A percentile compares a stretch with the other conserved stretches of the same genome.
Conservation (phyloP, 1,284 basidiomycete species). For the Athelia psychrophila region DNA sequence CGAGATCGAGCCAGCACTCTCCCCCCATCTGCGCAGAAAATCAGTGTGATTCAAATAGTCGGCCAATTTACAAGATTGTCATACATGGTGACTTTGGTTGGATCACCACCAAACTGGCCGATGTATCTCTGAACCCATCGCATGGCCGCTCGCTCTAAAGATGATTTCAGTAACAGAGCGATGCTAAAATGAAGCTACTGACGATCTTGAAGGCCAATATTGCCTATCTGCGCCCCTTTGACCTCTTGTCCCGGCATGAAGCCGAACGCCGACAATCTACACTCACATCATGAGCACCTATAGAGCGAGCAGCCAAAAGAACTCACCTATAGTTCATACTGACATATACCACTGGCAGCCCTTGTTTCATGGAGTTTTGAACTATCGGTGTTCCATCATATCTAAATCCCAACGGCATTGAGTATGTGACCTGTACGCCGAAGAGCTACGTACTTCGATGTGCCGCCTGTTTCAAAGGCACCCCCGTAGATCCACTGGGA, state of each 20-base stretch:
- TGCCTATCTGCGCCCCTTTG: conserved; percentile 42
- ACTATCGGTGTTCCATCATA: conserved; percentile 46
- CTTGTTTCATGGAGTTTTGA: conserved; percentile 40
- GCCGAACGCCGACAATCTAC: conserved; percentile 26
- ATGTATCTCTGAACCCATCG: conserved; percentile 71
- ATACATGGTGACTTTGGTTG: conserved; percentile 53
- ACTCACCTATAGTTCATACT: conserved; percentile 41
- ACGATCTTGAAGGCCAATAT: conserved; percentile 47
- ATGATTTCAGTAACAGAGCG: neutral
- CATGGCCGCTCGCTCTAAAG: conserved; percentile 49
- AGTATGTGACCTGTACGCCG: neutral
- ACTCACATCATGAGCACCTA: neutral
- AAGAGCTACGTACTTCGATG: conserved; percentile 27
- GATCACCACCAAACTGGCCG: conserved; percentile 59
- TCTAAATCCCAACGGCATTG: conserved; percentile 22
- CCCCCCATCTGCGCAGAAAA: conserved; percentile 41
- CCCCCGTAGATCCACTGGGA: conserved; percentile 55
- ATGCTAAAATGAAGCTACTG: conserved; percentile 10
- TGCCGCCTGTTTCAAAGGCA: conserved; percentile 40
- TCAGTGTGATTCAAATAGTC: neutral
- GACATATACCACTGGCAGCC: conserved; percentile 47
- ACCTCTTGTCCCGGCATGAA: conserved; percentile 46
- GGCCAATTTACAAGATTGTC: no score
- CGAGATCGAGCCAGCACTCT: conserved; percentile 56
- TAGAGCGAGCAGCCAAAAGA: neutral